Base-by-base conservation (phyloP, 1,284 basidiomycete genomes). In the Pyrrhoderma lamaoense region DNA sequence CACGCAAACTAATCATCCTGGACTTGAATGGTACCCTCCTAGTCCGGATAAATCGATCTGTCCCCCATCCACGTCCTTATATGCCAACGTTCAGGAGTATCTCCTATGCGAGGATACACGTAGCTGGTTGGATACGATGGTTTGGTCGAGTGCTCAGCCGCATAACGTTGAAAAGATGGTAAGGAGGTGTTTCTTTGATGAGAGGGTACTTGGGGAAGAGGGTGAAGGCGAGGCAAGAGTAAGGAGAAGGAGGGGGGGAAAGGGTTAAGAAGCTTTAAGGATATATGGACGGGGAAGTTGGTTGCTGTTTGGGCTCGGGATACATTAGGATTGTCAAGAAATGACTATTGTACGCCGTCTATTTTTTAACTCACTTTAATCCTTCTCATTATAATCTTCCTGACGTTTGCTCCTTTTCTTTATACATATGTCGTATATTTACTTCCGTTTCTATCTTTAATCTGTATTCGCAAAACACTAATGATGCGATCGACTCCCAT, bases 111-210 rank as follows among this genome's bases (percentile, higher is more conserved):
- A 70, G 0, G 58, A 68, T 23, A 85, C 80, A 19, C 67, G 64
- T 35, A 58, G 60, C 16, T 86, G 83, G 79, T 73, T 90, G 23
- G 85, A 91, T 55, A 80, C 84, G 3, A 87, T 93, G 79, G 78
- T 93, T 0, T 93, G 91, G 90, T 89, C 85, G 57, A 88, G 84
- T 0, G 90, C 90, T 1, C 84, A 89, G 62, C 84, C 86, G 0
- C 77, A 82, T 51, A 91, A 82, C 59, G 91, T 93, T 2, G 65
- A 71, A 0, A 78, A 80, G 57, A 88, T 89, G 85, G 81, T 85
- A 0, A 62, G 72, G 25, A 71, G 68, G 47, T 74, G 72, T 53
- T 88, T 85, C 45, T 55, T 48, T 23, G 50, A 43, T 36, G n/a
- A 18, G 18, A 31, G 25, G 37, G 21, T 19, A 38, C 23, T 31